Evolutionary conservation across 306 rosid genomes (phyloP).

Genomic region (Myrica gale): DNA sequence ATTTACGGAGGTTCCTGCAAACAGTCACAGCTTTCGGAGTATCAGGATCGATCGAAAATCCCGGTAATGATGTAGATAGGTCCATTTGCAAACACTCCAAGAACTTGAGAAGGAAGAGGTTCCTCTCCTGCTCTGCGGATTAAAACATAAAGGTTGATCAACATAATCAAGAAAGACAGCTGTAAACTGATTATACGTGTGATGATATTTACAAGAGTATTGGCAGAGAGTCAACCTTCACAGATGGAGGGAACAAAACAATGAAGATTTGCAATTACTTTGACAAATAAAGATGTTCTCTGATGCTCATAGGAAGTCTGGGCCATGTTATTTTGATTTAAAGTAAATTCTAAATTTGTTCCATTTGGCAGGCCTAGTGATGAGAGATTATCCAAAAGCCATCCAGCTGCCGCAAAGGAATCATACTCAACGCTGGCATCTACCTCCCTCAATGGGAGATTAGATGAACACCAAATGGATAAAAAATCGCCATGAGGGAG

Average conservation of each 20-base stretch:
- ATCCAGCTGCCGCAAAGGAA: constrained; percentile 80
- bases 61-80: constrained; percentile 58
- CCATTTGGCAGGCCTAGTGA: constrained; percentile 33
- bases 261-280: constrained; percentile 96
- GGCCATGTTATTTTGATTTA: constrained; percentile 48
- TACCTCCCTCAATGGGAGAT: constrained; percentile 67
- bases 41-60: constrained; percentile 59
- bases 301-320: constrained; percentile 75
- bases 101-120: constrained; percentile 75
- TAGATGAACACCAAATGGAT: constrained; percentile 89
- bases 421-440: constrained; percentile 79
- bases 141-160: constrained; percentile 23
- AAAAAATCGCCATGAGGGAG: constrained; percentile 81
- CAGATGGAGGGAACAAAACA: constrained; percentile 87
- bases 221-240: constrained; percentile 63
- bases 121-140: constrained; percentile 84
- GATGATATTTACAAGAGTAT: constrained; percentile 19
- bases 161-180: constrained; percentile 20
- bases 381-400: constrained; percentile 71
- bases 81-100: constrained; percentile 75
- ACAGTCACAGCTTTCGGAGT: constrained; percentile 57
- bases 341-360: constrained; percentile 54
- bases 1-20: constrained; percentile 79
- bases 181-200: constrained; percentile 15
- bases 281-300: constrained; percentile 86